Conservation (phyloP, 1,284 basidiomycete genomes). For the Erythrobasidium hasegawianum region DNA sequence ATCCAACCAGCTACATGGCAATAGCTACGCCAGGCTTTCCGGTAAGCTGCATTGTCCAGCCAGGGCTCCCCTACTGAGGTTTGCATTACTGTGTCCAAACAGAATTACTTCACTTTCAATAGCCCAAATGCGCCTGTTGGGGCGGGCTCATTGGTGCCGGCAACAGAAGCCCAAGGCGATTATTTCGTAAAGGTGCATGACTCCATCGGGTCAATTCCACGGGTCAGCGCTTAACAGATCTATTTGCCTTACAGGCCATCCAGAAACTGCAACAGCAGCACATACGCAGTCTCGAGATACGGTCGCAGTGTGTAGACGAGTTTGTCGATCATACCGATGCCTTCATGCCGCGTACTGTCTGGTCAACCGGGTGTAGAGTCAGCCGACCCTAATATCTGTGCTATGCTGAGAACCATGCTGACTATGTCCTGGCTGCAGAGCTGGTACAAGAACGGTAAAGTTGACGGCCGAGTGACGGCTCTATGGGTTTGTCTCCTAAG, state of each 20-base stretch:
- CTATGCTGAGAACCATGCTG: slow-evolving; percentile 54
- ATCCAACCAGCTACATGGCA: slow-evolving; percentile 22
- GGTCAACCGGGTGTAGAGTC: neutral
- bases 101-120: slow-evolving; percentile 13
- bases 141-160: slow-evolving; percentile 54
- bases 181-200: slow-evolving; percentile 48
- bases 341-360: slow-evolving; percentile 22
- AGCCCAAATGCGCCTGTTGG: slow-evolving; percentile 57
- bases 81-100: neutral
- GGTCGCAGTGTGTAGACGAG: slow-evolving; percentile 53
- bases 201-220: neutral
- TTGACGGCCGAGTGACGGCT: slow-evolving; percentile 12
- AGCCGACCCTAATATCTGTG: slow-evolving; percentile 54
- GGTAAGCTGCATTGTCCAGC: neutral
- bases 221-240: neutral
- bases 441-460: slow-evolving; percentile 59
- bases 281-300: slow-evolving; percentile 41
- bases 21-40: slow-evolving; percentile 36
- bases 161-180: slow-evolving; percentile 59
- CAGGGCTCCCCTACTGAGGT: slow-evolving; percentile 40
- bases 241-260: slow-evolving; percentile 49
- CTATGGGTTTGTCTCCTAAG: neutral
- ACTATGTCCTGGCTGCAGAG: slow-evolving; percentile 50
- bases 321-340: slow-evolving; percentile 57
- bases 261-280: slow-evolving; percentile 60